A percentile compares a stretch with the other conserved stretches of the same genome.
Evolutionary conservation across 176 grass and related monocot genomes (phyloP).

Genomic region (Phoenix dactylifera): DNA sequence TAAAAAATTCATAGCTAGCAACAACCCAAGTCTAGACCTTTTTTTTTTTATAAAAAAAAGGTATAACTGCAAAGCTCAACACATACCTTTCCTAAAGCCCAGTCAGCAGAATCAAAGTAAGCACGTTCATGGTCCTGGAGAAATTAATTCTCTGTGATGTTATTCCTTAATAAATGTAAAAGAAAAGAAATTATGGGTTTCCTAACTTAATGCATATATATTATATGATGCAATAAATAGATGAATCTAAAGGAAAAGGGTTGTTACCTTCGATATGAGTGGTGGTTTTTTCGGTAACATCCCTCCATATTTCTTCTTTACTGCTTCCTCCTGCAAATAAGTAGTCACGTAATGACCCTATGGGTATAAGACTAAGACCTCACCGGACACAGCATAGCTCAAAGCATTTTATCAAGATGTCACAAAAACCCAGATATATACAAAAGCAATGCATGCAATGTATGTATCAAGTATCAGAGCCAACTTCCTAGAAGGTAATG

Average conservation of each 20-base stretch:
- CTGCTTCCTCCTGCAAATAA: slow-evolving; percentile 15
- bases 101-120: slow-evolving; percentile 96
- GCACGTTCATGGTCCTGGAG: slow-evolving; percentile 85
- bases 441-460: background rate
- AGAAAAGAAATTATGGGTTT: too few relatives aligned
- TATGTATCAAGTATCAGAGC: background rate
- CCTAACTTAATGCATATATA: too few relatives aligned
- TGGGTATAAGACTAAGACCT: too few relatives aligned
- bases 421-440: too few relatives aligned
- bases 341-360: background rate
- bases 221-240: too few relatives aligned
- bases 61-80: too few relatives aligned
- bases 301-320: slow-evolving; percentile 21
- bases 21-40: too few relatives aligned
- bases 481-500: background rate
- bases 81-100: slow-evolving; percentile 89
- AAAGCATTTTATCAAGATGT: background rate
- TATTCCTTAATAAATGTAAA: too few relatives aligned
- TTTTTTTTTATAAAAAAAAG: too few relatives aligned
- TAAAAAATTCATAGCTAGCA: too few relatives aligned
- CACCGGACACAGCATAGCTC: too few relatives aligned
- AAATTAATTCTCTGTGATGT: slow-evolving; percentile 14
- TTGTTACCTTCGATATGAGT: slow-evolving; percentile 15
- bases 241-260: background rate
- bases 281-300: slow-evolving; percentile 13